Evolutionary conservation across 352 stramenopile genomes (phyloP), one percentile per base, ranked within the genome.

Genomic region (Hyaloperonospora arabidopsidis): DNA sequence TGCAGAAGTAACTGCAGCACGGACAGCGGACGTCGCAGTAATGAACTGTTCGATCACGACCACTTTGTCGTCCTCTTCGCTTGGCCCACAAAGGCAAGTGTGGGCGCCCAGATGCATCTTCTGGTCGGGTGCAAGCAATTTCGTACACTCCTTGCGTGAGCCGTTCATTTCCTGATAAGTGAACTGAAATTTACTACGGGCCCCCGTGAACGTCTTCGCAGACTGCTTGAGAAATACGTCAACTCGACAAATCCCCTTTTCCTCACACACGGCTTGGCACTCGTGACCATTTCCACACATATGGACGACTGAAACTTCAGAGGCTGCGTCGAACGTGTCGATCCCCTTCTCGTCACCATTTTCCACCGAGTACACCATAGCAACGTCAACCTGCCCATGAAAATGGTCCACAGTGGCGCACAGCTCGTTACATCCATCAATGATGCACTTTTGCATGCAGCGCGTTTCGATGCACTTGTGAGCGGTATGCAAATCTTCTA

Each of bases 81-180:
- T 63, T 5, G 57, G 17, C 5, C 52, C 52, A 51, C 34, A 59
- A 23, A 76, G 57, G 45, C 81, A 92, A 19, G 67, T 66, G 49
- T 92, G 81, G 0, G 45, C 13, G 1, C 66, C 72, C 0, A 56
- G 25, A 32, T 89, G 79, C n/a, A 63, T 72, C 25, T 72, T 64
- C 47, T 86, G 64, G 10, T 66, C 66, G 0, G 72, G 54, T 18
- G 46, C 52, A 13, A 92, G 36, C 39, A 67, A 56, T 28, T 58
- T 57, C 0, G 54, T 55, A 41, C 79, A 92, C 39, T 85, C 85
- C 54, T 87, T 87, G 8, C 75, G 74, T 14, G 66, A 66, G 0
- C 79, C 79, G 54, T 89, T 92, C 79, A 92, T 92, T 49, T 89
- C 82, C 58, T 92, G 74, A 23, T 76, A 81, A 2, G 68, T 86